Percentiles rank a stretch among this genome's conserved stretches.
Conservation (phyloP, 352 stramenopile species). For the Poterioochromonas sp. region DNA sequence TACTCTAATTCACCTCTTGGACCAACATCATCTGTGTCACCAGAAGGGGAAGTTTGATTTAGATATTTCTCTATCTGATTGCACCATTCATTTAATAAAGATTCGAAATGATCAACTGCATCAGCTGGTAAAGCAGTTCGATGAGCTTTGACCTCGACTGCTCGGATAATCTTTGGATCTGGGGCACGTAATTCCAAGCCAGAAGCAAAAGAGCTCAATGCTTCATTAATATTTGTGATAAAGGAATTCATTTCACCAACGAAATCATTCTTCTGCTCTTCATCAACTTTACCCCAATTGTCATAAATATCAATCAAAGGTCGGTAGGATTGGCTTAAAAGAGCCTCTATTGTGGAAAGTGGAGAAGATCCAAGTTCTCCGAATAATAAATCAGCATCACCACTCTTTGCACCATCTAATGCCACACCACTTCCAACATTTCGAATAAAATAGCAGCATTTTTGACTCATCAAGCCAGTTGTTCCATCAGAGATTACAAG, state of each 20-base stretch:
- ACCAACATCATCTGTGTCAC: constrained; percentile 54
- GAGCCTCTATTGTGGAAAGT: constrained; percentile 58
- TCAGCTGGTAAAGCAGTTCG: constrained; percentile 70
- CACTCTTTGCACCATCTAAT: constrained; percentile 51
- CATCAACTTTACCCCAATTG: constrained; percentile 87
- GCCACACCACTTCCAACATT: constrained; percentile 44
- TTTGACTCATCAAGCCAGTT: constrained; percentile 52
- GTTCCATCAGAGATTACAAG: constrained; percentile 57
- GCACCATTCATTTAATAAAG: constrained; percentile 92
- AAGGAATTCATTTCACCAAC: constrained; percentile 88
- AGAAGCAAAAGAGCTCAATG: constrained; percentile 85
- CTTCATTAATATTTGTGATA: constrained; percentile 80
- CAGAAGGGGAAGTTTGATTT: constrained; percentile 65
- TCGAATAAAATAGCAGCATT: constrained; percentile 62
- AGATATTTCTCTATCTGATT: constrained; percentile 86
- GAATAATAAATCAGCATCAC: constrained; percentile 55
- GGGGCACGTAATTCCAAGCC: constrained; percentile 79
- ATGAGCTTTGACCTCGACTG: constrained; percentile 54
- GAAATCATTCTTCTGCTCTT: constrained; percentile 78
- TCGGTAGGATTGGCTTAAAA: constrained; percentile 67
- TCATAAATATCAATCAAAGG: constrained; percentile 80
- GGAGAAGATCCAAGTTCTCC: constrained; percentile 58
- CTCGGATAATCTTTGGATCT: constrained; percentile 59
- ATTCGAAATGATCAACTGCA: constrained; percentile 82
- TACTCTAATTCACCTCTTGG: constrained; percentile 93